phyloP scores from a whole-genome alignment of 306 rosid genomes.

The Citrullus amarus region DNA sequence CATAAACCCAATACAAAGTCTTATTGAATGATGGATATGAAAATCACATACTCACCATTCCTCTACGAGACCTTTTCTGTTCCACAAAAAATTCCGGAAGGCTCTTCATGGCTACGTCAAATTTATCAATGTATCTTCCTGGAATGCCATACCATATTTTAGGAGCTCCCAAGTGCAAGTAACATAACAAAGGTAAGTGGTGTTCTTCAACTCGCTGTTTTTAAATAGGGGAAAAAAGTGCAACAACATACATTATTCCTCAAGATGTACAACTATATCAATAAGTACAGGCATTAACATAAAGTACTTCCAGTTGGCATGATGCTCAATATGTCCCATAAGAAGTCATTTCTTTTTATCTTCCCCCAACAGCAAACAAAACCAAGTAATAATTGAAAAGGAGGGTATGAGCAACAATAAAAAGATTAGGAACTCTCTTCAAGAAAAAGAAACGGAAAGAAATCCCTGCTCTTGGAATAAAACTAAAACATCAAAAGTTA shows the following conservation, averaged over 20 bases:
- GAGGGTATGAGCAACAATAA: background rate
- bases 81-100: slow-evolving; percentile 18
- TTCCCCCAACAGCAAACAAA: background rate
- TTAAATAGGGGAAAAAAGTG: background rate
- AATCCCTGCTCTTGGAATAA: background rate
- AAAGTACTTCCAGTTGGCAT: background rate
- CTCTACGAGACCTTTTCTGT: slow-evolving; percentile 20
- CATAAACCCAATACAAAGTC: background rate
- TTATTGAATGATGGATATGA: slow-evolving; percentile 3
- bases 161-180: slow-evolving; percentile 71
- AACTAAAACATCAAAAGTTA: background rate
- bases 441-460: background rate
- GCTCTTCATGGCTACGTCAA: slow-evolving; percentile 36
- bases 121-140: slow-evolving; percentile 29
- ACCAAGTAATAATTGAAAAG: background rate
- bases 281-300: background rate
- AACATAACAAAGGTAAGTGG: slow-evolving; percentile 50
- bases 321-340: background rate
- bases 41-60: slow-evolving; percentile 42
- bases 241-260: background rate
- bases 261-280: background rate
- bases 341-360: background rate
- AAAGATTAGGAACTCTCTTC: background rate
- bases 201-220: slow-evolving; percentile 78
- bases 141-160: slow-evolving; percentile 72